Conservation (phyloP, 306 rosid genomes). For the Hippophae gyantsensis region DNA sequence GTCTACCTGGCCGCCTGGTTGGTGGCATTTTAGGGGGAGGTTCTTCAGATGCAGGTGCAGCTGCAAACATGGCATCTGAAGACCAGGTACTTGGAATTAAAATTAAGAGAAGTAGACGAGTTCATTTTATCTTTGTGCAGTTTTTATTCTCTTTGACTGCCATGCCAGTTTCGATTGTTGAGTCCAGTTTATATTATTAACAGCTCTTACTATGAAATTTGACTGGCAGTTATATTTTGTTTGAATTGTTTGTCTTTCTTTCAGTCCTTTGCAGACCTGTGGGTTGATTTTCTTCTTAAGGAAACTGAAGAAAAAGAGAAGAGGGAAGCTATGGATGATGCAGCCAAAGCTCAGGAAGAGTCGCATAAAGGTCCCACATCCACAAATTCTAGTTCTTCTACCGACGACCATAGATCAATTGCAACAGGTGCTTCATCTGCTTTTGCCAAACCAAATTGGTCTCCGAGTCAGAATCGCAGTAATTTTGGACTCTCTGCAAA, state of each 20-base stretch:
- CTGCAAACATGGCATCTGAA: slow-evolving; percentile 49
- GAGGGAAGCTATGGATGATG: slow-evolving; percentile 43
- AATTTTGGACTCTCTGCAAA: slow-evolving; percentile 44
- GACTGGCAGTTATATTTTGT: neutral
- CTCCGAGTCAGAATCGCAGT: slow-evolving; percentile 34
- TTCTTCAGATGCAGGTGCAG: slow-evolving; percentile 42
- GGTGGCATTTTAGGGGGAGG: slow-evolving; percentile 85
- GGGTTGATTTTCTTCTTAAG: slow-evolving; percentile 98
- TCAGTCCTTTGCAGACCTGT: slow-evolving; percentile 96
- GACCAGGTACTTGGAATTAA: slow-evolving; percentile 43
- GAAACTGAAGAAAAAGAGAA: slow-evolving; percentile 82
- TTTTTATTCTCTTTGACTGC: too few species aligned
- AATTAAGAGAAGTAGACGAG: too few species aligned
- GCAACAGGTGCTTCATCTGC: slow-evolving; percentile 20
- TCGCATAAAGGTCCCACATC: slow-evolving; percentile 22
- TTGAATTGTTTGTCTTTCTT: slow-evolving; percentile 13
- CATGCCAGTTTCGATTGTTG: too few species aligned
- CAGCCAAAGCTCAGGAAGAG: slow-evolving; percentile 34
- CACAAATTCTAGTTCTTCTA: slow-evolving; percentile 1
- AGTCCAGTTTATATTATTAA: too few species aligned
- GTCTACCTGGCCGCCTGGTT: slow-evolving; percentile 89
- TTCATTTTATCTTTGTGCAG: too few species aligned
- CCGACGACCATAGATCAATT: slow-evolving; percentile 28
- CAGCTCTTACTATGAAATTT: too few species aligned
- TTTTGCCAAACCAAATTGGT: slow-evolving; percentile 22